These are phyloP conservation scores for Magnusiomyces suaveolens DNA, from an alignment of 1,139 yeast genomes.

Conservation along the genomic window DNA sequence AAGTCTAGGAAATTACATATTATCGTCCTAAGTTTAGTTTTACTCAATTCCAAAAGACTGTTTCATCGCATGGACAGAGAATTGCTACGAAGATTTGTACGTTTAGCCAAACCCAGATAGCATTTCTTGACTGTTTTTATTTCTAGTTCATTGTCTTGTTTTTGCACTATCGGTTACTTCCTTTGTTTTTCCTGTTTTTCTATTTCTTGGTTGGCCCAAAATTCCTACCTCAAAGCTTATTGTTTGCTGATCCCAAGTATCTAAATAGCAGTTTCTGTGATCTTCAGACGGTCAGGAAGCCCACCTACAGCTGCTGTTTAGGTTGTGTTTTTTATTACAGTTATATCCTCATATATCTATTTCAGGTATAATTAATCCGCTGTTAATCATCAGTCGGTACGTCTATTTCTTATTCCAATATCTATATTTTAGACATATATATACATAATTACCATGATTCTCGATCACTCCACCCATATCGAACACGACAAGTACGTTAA, in stretches of 20 bases:
- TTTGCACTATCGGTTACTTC: background rate
- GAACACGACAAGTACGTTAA: conserved; percentile 51
- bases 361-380: too few relatives aligned
- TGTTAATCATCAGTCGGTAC: background rate
- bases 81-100: conserved; percentile 33
- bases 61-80: conserved; percentile 33
- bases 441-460: conserved; percentile 19
- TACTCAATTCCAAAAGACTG: conserved; percentile 14
- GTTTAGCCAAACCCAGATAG: conserved; percentile 35
- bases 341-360: too few relatives aligned
- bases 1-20: conserved; percentile 23
- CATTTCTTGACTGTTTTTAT: conserved; percentile 35
- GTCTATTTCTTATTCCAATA: too few relatives aligned
- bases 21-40: conserved; percentile 20
- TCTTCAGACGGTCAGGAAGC: conserved; percentile 15
- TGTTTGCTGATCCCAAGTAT: background rate
- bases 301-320: conserved; percentile 15
- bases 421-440: conserved; percentile 2
- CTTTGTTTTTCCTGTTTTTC: too few relatives aligned
- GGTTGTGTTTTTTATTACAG: conserved; percentile 8
- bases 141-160: background rate
- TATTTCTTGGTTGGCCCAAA: background rate
- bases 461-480: conserved; percentile 15
- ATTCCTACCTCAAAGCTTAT: background rate
- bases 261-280: conserved; percentile 16